These are phyloP conservation scores for Helichrysum umbraculigerum DNA, from an alignment of 129 eudicot genomes.

Conservation along the genomic window DNA sequence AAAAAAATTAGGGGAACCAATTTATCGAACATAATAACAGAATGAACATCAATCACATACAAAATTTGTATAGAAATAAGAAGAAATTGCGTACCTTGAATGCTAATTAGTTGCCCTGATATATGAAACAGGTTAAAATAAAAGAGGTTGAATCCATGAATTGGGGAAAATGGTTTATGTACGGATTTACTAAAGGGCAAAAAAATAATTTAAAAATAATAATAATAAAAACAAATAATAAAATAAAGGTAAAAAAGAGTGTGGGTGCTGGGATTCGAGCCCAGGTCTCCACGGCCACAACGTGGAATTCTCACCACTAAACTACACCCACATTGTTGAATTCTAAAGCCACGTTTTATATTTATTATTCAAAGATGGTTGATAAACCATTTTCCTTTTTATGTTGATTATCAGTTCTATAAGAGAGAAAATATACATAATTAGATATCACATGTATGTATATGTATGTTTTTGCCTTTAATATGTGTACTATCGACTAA, in stretches of 20 bases:
- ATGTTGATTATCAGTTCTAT: no score
- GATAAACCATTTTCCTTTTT: no score
- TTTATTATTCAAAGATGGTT: no score
- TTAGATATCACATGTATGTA: no score
- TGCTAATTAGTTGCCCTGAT: background rate
- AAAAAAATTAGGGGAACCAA: background rate
- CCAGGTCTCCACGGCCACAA: constrained; percentile 99
- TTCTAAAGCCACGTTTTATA: fast-evolving
- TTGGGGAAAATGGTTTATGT: no score
- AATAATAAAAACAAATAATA: no score
- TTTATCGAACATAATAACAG: background rate
- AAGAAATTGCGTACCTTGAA: background rate
- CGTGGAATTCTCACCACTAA: constrained; percentile 99
- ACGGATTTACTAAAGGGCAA: background rate
- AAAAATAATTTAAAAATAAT: no score
- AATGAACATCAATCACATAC: background rate
- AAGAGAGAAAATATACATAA: no score
- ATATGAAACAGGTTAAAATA: background rate
- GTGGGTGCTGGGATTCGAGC: constrained; percentile 99
- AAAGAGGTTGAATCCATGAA: background rate
- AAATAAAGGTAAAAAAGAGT: background rate
- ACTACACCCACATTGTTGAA: constrained; percentile 80
- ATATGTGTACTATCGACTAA: no score
- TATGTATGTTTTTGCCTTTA: no score
- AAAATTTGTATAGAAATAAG: no score